phyloP scores from a whole-genome alignment of 306 rosid species.

The Bauhinia variegata region DNA sequence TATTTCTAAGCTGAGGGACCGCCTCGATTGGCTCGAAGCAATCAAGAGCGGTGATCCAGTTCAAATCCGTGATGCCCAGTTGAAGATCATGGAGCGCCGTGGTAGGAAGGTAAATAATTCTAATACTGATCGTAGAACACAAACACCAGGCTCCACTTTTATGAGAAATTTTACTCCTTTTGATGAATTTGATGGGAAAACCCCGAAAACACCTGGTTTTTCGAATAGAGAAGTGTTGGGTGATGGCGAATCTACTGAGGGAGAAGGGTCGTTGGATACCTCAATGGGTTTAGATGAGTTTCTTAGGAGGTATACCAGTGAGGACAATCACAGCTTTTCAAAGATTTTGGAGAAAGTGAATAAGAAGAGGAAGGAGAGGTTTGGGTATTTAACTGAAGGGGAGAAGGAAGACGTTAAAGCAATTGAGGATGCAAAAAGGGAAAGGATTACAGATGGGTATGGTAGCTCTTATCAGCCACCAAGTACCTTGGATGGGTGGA shows the following conservation, averaged over 20 bases:
- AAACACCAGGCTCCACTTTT: conserved; percentile 88
- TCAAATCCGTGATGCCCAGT: conserved; percentile 85
- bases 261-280: conserved; percentile 43
- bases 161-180: conserved; percentile 72
- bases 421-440: conserved; percentile 79
- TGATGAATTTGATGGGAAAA: conserved; percentile 69
- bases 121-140: conserved; percentile 55
- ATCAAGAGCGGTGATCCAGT: conserved; percentile 76
- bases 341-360: conserved; percentile 83
- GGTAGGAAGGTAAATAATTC: conserved; percentile 54
- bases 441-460: conserved; percentile 89
- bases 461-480: conserved; percentile 94
- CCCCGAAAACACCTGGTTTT: conserved; percentile 51
- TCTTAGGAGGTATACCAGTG: conserved; percentile 80
- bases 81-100: conserved; percentile 92
- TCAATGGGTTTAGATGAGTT: conserved; percentile 77
- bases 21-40: conserved; percentile 95
- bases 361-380: conserved; percentile 96
- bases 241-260: conserved; percentile 35
- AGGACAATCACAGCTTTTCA: conserved; percentile 83
- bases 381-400: conserved; percentile 68
- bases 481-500: conserved; percentile 89
- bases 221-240: conserved; percentile 24
- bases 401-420: conserved; percentile 55
- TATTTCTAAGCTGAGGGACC: conserved; percentile 90